Percentiles rank a stretch among this genome's conserved stretches.
phyloP scores from a whole-genome alignment of 1,139 yeast species.

The Sugiyamaella neomexicana region DNA sequence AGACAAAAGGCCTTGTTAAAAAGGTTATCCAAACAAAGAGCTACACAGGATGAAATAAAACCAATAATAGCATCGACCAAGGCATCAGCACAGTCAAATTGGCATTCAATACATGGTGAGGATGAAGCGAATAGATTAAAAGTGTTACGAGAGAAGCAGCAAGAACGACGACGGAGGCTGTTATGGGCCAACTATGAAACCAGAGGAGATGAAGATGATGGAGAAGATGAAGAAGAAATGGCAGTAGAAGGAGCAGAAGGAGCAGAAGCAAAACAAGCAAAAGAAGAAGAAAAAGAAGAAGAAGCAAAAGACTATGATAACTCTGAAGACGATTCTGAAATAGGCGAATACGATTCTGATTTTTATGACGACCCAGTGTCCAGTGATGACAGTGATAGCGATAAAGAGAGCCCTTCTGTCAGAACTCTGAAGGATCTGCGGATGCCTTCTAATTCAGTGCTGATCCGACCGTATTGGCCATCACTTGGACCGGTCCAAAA shows the following conservation, averaged over 20 bases:
- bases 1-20: constrained; percentile 22
- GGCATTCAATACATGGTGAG: neutral
- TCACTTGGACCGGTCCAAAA: constrained; percentile 8
- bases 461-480: constrained; percentile 20
- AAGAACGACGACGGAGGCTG: constrained; percentile 24
- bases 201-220: constrained; percentile 19
- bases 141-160: constrained; percentile 22
- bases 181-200: constrained; percentile 21
- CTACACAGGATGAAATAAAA: constrained; percentile 7
- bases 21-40: constrained; percentile 15
- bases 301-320: neutral
- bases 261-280: neutral
- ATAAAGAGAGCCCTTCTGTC: constrained; percentile 18
- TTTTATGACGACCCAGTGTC: neutral
- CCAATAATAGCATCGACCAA: neutral
- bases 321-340: neutral
- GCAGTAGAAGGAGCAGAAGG: constrained; percentile 8
- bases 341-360: constrained; percentile 17
- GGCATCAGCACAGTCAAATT: too few species aligned
- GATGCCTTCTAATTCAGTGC: constrained; percentile 25
- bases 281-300: constrained; percentile 4
- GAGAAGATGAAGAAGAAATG: constrained; percentile 4
- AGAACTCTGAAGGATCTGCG: constrained; percentile 20
- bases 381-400: constrained; percentile 15
- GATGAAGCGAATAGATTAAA: constrained; percentile 6